Evolutionary conservation across 176 grass and related monocot species (phyloP), one percentile per base, ranked within the genome.

Genomic region (Tillandsia leiboldiana): DNA sequence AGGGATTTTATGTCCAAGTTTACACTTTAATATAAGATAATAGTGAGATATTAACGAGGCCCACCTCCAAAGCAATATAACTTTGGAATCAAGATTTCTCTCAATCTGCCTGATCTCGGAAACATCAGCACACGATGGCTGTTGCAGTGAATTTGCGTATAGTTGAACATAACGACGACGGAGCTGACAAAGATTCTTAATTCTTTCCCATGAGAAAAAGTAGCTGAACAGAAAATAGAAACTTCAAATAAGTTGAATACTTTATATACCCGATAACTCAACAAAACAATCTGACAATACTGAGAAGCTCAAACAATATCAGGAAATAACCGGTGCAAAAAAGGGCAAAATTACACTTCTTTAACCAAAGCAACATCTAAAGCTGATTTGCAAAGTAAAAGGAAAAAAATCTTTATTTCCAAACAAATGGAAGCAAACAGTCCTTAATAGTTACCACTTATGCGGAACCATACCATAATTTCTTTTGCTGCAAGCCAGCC

Each of bases 11-110:
- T 42, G 3, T 42, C 4, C 33, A 6, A 42, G 33, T 42, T 42
- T 42, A 42, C 4, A 42, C 33, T 42, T 42, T 42, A 6, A 7
- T 42, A 42, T 42, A 42, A 23, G n/a, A 61, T 18, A n/a, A 9
- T 10, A 17, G 56, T 61, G 17, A 61, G 56, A 73, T 48, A 48
- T 74, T 64, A 64, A 50, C 57, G 14, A 8, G 49, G 59, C 72
- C 0, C 68, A 97, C 93, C 93, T 92, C 93, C 93, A 97, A 63
- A 97, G 86, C 71, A 97, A 85, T 75, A 97, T 85, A 57, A 97
- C 88, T 81, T 97, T 97, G 49, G 75, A 83, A 73, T 97, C 93
- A 28, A 97, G 77, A 83, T 83, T 84, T 85, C 81, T 92, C 83
- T 97, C 93, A 64, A 90, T 97, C 71, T 92, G 74, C 70, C 82